These are phyloP conservation scores for Angomonas ambiguus DNA, from an alignment of 208 protist species.

Conservation along the genomic window DNA sequence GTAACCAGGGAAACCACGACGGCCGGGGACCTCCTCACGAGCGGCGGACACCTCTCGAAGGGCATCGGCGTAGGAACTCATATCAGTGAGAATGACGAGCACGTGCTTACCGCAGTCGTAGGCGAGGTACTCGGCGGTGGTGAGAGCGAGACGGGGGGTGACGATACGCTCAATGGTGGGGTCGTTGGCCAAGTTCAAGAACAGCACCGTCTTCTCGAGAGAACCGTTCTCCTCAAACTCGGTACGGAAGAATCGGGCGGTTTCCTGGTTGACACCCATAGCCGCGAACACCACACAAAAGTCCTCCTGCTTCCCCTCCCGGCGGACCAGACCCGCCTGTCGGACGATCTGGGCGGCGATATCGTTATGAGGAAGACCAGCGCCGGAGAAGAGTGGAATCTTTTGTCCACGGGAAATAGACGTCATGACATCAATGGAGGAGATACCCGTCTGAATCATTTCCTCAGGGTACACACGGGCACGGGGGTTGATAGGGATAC, in stretches of 20 bases:
- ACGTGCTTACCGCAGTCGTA: slow-evolving; percentile 99
- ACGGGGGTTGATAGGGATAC: slow-evolving; percentile 99
- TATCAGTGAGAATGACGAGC: slow-evolving; percentile 99
- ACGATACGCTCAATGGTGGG: slow-evolving; percentile 99
- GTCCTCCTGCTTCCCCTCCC: slow-evolving; percentile 90
- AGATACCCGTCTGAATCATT: slow-evolving; percentile 99
- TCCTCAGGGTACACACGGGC: slow-evolving; percentile 99
- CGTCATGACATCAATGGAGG: slow-evolving; percentile 99
- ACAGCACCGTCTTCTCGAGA: slow-evolving; percentile 97
- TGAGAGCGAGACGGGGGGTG: slow-evolving; percentile 99
- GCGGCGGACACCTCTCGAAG: slow-evolving; percentile 99
- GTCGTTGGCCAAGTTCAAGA: slow-evolving; percentile 99
- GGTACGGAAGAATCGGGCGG: slow-evolving; percentile 99
- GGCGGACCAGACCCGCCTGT: slow-evolving; percentile 98
- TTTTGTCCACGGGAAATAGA: slow-evolving; percentile 99
- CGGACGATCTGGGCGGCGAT: slow-evolving; percentile 99
- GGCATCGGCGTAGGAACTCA: slow-evolving; percentile 99
- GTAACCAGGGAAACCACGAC: slow-evolving; percentile 99
- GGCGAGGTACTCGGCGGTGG: slow-evolving; percentile 99
- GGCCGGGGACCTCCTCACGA: slow-evolving; percentile 99
- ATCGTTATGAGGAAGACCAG: slow-evolving; percentile 99
- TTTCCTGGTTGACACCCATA: slow-evolving; percentile 99
- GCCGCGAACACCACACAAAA: slow-evolving; percentile 99
- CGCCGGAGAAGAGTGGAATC: slow-evolving; percentile 99
- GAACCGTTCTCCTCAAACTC: slow-evolving; percentile 99